Evolutionary conservation across 495 filamentous ascomycete genomes (phyloP).

Genomic region (Talaromyces stipitatus): DNA sequence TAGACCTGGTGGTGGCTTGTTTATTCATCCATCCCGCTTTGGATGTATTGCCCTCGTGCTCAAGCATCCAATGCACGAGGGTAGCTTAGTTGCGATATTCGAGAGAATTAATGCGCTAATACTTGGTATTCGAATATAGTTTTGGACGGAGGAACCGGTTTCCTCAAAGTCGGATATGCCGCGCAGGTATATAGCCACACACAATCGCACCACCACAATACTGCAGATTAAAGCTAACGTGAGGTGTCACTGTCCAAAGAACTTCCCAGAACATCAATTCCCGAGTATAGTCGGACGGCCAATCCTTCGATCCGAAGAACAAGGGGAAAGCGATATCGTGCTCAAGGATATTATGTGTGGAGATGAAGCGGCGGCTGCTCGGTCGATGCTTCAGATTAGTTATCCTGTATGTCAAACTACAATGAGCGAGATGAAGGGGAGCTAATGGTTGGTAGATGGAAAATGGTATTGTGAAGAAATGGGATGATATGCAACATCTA

Average conservation of each 20-base stretch:
- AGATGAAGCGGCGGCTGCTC: constrained; percentile 91
- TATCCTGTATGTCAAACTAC: constrained; percentile 61
- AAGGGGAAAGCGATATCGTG: constrained; percentile 56
- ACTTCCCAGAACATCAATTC: constrained; percentile 98
- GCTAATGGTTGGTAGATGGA: constrained; percentile 67
- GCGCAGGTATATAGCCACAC: constrained; percentile 53
- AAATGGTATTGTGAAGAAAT: constrained; percentile 97
- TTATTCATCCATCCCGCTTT: constrained; percentile 16
- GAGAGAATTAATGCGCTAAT: constrained; percentile 2
- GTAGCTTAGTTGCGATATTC: constrained; percentile 7
- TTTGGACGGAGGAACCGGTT: constrained; percentile 99
- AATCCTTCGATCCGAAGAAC: constrained; percentile 93
- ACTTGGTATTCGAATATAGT: constrained; percentile 44
- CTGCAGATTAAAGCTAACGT: too few relatives aligned
- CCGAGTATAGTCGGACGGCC: constrained; percentile 97
- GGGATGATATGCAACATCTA: constrained; percentile 99
- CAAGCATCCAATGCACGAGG: not conserved
- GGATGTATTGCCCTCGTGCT: constrained; percentile 14
- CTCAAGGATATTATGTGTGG: constrained; percentile 99
- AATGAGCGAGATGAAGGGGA: constrained; percentile 8
- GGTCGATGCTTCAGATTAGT: constrained; percentile 94
- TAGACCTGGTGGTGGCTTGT: constrained; percentile 19
- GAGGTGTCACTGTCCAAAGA: too few relatives aligned
- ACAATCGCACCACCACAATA: constrained; percentile 5
- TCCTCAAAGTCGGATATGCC: constrained; percentile 98